Base-by-base conservation (phyloP, 2,329 filamentous ascomycete genomes). In the Xylariales sp. region DNA sequence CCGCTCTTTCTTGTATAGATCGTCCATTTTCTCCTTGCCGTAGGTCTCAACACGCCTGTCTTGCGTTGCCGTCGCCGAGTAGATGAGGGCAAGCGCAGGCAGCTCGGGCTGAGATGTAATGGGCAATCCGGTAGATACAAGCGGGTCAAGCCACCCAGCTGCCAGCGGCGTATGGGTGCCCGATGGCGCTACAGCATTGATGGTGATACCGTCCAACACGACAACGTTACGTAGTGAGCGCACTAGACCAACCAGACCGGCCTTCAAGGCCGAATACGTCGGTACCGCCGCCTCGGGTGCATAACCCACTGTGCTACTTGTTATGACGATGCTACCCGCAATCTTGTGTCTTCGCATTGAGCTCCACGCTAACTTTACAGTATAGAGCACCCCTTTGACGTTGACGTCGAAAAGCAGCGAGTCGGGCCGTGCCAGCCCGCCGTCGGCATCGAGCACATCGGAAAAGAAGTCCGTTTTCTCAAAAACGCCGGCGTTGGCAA, bases 271-370 rank as follows among this genome's bases (percentile, higher is more conserved):
- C n/a, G 56, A 59, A n/a, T 78, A 81, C 3, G 81, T 73, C 0
- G 80, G 79, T 9, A 81, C 65, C 9, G 55, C 72, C 48, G 78
- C 77, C 67, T 82, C 81, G 8, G 81, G 77, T 5, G 72, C 63
- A 62, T 81, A 81, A 0, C 76, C 79, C 4, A 79, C 79, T 0
- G 78, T 75, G 64, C 78, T 80, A 3, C 75, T 63, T 0, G 79
- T 80, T n/a, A 82, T 74, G 36, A 81, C 80, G 48, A 81, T 77
- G 68, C 77, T 78, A 3, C 80, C 79, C 0, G 68, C 66, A 12
- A 43, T 63, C 3, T 56, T 23, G 2, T 75, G 55, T 50, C 60
- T 67, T 16, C 69, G 65, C 70, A 80, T 75, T 16, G 34, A 43
- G 48, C 72, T 72, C 32, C 72, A 45, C 0, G 76, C 75, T 0